Evolutionary conservation across 1,284 basidiomycete species (phyloP), one percentile per base, ranked within the genome.

Genomic region (Amylostereum areolatum): DNA sequence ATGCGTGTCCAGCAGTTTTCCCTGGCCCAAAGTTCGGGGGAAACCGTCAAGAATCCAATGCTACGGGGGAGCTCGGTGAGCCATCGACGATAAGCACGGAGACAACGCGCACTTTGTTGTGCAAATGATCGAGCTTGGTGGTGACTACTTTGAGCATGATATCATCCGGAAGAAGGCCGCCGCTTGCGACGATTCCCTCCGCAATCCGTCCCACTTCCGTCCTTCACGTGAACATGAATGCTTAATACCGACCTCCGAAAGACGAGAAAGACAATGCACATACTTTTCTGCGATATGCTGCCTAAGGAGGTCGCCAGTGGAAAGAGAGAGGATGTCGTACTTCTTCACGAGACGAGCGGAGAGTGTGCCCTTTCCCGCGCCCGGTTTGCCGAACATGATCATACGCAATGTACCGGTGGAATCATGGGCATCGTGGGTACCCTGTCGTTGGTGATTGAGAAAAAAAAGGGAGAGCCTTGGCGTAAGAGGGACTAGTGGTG

Each of bases 11-110:
- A 99, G 76, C 41, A 96, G 73, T 63, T 85, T 73, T 1, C 92
- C 96, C 68, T 99, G 96, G 12, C 80, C 83, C 2, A 96, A 68
- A 2, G 96, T 99, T 36, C 96, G 84, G 31, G 96, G 96, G 63
- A 99, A 99, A 4, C 96, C 96, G 61, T 99, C 96, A 33, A 99
- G 69, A 55, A 98, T 89, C 95, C 95, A 97, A 62, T 90, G 83
- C 80, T 88, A 47, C 36, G 33, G 7, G n/a, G 9, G 4, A 29
- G 45, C 34, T 24, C 4, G 29, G 30, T 8, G 8, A 51, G 40
- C 41, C 28, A 44, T 25, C 24, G 27, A 24, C 25, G 4, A 18
- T 40, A 8, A 8, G 31, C 3, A 12, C 33, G n/a, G 25, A 24
- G 28, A 59, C 18, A 18, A 18, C 18, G 58, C 63, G 36, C 53